Evolutionary conservation across 306 rosid species (phyloP).

Genomic region (Castanea mollissima): DNA sequence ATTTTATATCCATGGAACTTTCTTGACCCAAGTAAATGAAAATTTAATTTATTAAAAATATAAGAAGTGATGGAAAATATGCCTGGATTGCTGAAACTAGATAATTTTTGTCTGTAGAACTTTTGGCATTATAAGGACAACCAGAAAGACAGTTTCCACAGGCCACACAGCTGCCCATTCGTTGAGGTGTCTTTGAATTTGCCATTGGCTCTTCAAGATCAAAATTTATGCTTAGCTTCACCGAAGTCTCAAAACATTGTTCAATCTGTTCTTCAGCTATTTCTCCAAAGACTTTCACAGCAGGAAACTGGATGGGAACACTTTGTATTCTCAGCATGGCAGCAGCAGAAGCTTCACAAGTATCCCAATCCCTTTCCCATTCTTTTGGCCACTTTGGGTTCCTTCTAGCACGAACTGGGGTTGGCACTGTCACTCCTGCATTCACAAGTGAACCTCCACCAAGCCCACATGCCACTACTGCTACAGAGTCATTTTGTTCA

Average conservation of each 20-base stretch:
- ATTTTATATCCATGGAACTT: neutral
- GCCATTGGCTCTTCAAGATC: slow-evolving; percentile 23
- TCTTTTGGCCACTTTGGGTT: slow-evolving; percentile 40
- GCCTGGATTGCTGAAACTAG: slow-evolving; percentile 31
- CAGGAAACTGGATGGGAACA: slow-evolving; percentile 25
- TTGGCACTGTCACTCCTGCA: slow-evolving; percentile 37
- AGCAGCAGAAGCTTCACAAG: slow-evolving; percentile 37
- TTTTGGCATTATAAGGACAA: slow-evolving; percentile 36
- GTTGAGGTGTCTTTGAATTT: neutral
- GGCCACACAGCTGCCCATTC: slow-evolving; percentile 27
- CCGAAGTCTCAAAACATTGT: slow-evolving; percentile 25
- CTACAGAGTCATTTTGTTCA: slow-evolving; percentile 32
- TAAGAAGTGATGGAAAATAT: neutral
- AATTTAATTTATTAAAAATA: neutral
- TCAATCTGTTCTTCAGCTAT: slow-evolving; percentile 17
- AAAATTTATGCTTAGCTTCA: slow-evolving; percentile 35
- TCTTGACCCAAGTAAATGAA: neutral
- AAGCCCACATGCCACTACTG: slow-evolving; percentile 36
- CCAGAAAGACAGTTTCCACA: slow-evolving; percentile 43
- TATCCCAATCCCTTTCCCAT: slow-evolving; percentile 40
- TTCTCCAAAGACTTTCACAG: slow-evolving; percentile 28
- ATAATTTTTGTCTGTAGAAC: slow-evolving; percentile 35
- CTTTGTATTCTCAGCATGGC: slow-evolving; percentile 34
- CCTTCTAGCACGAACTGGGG: slow-evolving; percentile 30
- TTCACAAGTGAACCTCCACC: slow-evolving; percentile 44